Base-by-base conservation (phyloP, 257 asterid genomes). In the Rhazya stricta region DNA sequence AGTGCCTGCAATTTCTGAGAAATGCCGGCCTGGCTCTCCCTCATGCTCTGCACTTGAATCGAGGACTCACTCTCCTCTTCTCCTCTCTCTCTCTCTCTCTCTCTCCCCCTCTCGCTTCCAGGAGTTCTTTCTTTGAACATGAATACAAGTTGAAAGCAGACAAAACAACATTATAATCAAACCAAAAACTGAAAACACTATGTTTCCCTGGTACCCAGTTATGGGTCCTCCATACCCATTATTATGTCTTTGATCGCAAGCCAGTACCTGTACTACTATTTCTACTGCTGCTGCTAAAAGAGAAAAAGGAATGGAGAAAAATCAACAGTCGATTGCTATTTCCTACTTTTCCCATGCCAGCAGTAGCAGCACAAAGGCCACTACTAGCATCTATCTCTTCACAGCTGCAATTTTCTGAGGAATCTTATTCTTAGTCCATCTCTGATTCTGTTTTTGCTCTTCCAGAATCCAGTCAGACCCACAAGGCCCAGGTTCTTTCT, bases 161-260 rank as follows among this genome's bases (percentile, higher is more conserved):
- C 82, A 78, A 78, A 77, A 72, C 19, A 13, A 30, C 77, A 78
- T 72, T 57, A 72, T 73, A 41, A 77, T 77, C 71, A 70, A 80
- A 78, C 76, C 80, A 81, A 78, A 67, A 79, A 76, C 76, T 69
- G 76, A 68, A 74, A 68, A 71, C 80, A 71, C 76, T 76, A 68
- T 60, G 77, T 71, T 79, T 69, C 82, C 79, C 79, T 76, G 81
- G 78, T 73, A 54, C 81, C 81, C 75, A 37, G 60, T 50, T 69
- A 75, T 76, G 86, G 83, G 83, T 76, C 86, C 88, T 80, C 82
- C 79, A 72, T 53, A 18, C 74, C 23, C 86, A 85, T 85, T 77
- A 82, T 85, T 82, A 74, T 82, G 88, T 85, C 81, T 82, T 82
- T 83, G 74, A 78, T 82, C 81, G 57, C 72, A 81, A 74, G 74